Percentiles rank a stretch among this genome's conserved stretches.
Conservation (phyloP, 768 basidiomycete species). For the Kwoniella sp. region DNA sequence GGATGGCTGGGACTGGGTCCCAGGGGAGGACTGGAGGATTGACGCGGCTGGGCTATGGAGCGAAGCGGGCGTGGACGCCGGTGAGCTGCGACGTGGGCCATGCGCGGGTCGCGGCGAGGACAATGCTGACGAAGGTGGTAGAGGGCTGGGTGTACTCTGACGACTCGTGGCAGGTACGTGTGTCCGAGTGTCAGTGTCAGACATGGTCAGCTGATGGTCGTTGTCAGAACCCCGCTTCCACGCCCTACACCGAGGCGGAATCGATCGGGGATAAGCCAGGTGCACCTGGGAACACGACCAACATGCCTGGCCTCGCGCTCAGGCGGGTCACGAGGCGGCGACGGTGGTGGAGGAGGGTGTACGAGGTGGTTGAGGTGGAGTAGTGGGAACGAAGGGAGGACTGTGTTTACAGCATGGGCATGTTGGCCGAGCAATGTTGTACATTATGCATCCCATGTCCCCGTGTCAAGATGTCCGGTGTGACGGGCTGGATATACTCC, state of each 20-base stretch:
- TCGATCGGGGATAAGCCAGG: conserved; percentile 2
- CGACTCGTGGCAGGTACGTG: conserved; percentile 48
- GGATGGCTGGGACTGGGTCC: conserved; percentile 43
- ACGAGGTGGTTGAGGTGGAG: conserved; percentile 5
- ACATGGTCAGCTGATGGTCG: not conserved
- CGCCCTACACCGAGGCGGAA: conserved; percentile 29
- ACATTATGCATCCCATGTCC: not conserved
- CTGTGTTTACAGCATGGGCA: not conserved
- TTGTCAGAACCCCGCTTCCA: conserved; percentile 18
- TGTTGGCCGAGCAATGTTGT: not conserved
- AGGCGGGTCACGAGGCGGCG: conserved; percentile 35
- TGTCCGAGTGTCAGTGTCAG: not conserved
- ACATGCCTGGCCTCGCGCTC: conserved; percentile 24
- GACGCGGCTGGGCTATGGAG: conserved; percentile 43
- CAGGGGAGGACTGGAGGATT: conserved; percentile 46
- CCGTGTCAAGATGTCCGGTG: too few species aligned
- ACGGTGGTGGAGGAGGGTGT: conserved; percentile 47
- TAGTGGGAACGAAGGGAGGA: not conserved
- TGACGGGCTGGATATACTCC: not conserved
- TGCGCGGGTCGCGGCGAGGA: not conserved
- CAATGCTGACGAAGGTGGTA: not conserved
- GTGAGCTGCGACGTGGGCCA: conserved; percentile 16
- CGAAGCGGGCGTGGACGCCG: conserved; percentile 33
- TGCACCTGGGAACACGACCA: not conserved
- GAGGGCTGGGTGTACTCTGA: conserved; percentile 49